A percentile compares a stretch with the other conserved stretches of the same genome.
Evolutionary conservation across 768 basidiomycete genomes (phyloP).

Genomic region (Podaxis sp.): DNA sequence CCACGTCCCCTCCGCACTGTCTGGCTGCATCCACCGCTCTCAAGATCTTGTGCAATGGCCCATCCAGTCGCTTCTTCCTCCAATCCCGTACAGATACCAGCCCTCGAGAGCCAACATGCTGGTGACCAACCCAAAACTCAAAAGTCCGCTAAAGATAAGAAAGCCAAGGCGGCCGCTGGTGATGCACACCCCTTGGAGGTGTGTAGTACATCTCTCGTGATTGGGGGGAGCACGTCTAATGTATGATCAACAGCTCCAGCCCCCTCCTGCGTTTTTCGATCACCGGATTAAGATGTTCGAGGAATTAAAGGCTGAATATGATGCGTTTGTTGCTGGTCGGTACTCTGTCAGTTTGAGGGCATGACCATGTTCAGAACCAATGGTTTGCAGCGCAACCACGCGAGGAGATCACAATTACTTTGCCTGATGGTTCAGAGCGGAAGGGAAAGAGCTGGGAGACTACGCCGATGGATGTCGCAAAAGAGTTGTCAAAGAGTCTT

Average conservation of each 20-base stretch:
- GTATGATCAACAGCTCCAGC: conserved; percentile 57
- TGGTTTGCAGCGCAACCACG: conserved; percentile 65
- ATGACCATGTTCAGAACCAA: conserved; percentile 7
- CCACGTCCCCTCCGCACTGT: conserved; percentile 14
- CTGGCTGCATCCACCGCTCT: conserved; percentile 16
- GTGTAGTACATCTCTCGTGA: conserved; percentile 12
- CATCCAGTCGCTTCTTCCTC: conserved; percentile 55
- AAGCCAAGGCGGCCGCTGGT: conserved; percentile 32
- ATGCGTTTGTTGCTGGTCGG: conserved; percentile 74
- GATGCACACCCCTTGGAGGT: conserved; percentile 68
- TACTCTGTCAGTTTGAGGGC: conserved; percentile 4
- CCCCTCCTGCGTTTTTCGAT: conserved; percentile 83
- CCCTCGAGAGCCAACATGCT: conserved; percentile 42
- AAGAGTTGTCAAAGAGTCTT: conserved; percentile 81
- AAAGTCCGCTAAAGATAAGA: conserved; percentile 43
- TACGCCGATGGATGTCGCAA: conserved; percentile 87
- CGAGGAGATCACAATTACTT: conserved; percentile 77
- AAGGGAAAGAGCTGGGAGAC: conserved; percentile 94
- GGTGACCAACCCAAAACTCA: conserved; percentile 23
- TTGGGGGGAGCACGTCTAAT: not conserved
- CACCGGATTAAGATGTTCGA: conserved; percentile 91
- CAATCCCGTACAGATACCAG: conserved; percentile 45
- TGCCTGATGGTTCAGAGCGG: conserved; percentile 84
- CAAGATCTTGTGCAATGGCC: conserved; percentile 45
- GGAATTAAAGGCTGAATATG: conserved; percentile 79